These are phyloP conservation scores for Tuber indicum DNA, from an alignment of 495 filamentous ascomycete genomes.

Conservation along the genomic window DNA sequence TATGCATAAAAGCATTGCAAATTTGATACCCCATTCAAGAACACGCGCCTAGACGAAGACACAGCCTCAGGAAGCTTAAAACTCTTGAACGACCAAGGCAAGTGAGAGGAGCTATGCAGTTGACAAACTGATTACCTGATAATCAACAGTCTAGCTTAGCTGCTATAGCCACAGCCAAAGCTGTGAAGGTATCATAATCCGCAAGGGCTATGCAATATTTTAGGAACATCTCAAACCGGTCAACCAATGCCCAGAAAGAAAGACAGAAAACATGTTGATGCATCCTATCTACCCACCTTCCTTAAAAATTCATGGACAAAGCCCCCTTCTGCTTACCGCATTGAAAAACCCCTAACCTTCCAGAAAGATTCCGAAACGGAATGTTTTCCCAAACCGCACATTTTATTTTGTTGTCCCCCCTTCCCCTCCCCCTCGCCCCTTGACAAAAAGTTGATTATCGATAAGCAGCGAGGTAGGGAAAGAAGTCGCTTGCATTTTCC, in stretches of 20 bases:
- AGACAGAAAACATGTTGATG: neutral
- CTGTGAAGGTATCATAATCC: neutral
- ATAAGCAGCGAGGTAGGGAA: neutral
- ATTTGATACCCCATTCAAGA: neutral
- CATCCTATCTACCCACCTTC: slow-evolving; percentile 8
- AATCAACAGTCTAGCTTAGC: neutral
- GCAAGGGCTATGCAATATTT: neutral
- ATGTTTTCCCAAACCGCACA: slow-evolving; percentile 14
- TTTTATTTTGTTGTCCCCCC: neutral
- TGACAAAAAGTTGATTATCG: neutral
- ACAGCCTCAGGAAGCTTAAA: neutral
- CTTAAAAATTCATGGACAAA: neutral
- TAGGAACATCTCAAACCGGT: neutral
- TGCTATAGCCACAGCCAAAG: neutral
- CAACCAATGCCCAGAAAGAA: slow-evolving; percentile 1
- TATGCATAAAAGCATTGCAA: neutral
- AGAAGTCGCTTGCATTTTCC: neutral
- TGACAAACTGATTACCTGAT: neutral
- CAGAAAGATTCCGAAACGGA: slow-evolving; percentile 27
- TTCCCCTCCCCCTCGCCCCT: neutral
- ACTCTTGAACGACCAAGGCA: neutral
- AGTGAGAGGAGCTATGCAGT: no score
- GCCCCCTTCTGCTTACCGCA: slow-evolving; percentile 10
- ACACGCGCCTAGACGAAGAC: no score
- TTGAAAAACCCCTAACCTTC: slow-evolving; percentile 13